Evolutionary conservation across 768 basidiomycete species (phyloP), one percentile per base, ranked within the genome.

Genomic region (Lentinula guzmanii): DNA sequence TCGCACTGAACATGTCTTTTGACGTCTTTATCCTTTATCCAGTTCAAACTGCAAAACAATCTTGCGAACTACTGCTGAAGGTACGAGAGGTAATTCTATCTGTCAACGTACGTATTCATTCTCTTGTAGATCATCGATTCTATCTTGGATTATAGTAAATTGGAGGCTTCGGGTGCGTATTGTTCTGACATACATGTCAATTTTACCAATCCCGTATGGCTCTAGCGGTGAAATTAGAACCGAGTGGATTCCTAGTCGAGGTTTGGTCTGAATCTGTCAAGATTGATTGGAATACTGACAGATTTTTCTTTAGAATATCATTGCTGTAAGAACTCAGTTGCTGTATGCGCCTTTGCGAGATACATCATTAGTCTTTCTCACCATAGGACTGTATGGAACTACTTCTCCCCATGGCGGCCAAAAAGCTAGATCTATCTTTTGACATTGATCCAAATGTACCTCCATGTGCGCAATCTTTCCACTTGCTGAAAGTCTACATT

Each of bases 21-120:
- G 63, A 52, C 58, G 35, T 46, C 8, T 52, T 55, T 61, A 16
- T 45, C 28, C 8, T 52, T 55, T 61, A 16, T 45, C 28, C 62
- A 86, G 87, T 89, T 0, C 86, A 87, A 79, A 91, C 88, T 2
- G 88, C 89, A 1, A 89, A 89, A 65, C 86, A 89, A 66, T 89
- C 87, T 0, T 91, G 89, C 69, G 89, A 90, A 69, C 76, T 90
- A 15, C 72, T 91, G 24, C 71, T 90, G 58, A 89, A 89, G 78
- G 87, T 84, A 65, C 45, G n/a, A n/a, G 16, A 42, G 3, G 6
- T 5, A 13, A 37, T 41, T 34, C 21, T 5, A 57, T 52, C 42
- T 1, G 3, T 57, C 24, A 45, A 48, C 43, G 55, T 54, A 18
- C 45, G 8, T 21, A 24, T 65, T 62, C 54, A 67, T 48, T 55